A percentile compares a stretch with the other conserved stretches of the same genome.
phyloP scores from a whole-genome alignment of 2,329 filamentous ascomycete species.

The Hypoxylon rubiginosum region DNA sequence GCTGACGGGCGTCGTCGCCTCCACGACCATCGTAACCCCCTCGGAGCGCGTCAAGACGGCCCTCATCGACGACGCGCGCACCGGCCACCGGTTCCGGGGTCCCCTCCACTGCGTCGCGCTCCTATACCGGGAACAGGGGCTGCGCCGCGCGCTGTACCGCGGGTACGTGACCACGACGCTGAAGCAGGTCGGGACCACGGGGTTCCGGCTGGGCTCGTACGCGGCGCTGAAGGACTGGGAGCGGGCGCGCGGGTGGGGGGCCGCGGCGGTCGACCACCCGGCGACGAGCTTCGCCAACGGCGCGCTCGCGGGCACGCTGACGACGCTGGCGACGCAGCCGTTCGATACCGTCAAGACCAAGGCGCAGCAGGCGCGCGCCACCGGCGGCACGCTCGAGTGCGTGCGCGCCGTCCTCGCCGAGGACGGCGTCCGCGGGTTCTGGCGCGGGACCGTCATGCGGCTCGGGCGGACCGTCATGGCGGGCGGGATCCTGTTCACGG shows the following conservation, averaged over 20 bases:
- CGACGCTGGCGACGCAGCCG: constrained; percentile 67
- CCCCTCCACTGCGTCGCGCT: constrained; percentile 64
- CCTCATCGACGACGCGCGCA: constrained; percentile 69
- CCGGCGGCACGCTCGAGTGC: constrained; percentile 67
- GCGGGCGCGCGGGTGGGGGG: constrained; percentile 38
- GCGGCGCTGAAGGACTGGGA: constrained; percentile 71
- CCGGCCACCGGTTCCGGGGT: constrained; percentile 58
- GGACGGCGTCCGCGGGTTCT: constrained; percentile 70
- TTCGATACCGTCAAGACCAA: constrained; percentile 73
- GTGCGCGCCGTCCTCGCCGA: constrained; percentile 66
- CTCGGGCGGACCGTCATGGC: constrained; percentile 69
- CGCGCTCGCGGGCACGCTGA: constrained; percentile 56
- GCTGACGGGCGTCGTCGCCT: constrained; percentile 69
- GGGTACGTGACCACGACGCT: constrained; percentile 72
- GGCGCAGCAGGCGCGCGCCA: constrained; percentile 68
- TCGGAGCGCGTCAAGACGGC: constrained; percentile 75
- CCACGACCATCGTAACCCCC: constrained; percentile 70
- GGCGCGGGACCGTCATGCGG: constrained; percentile 75
- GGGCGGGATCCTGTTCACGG: constrained; percentile 52
- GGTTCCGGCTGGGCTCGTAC: constrained; percentile 73
- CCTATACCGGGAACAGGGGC: constrained; percentile 65
- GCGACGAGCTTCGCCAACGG: constrained; percentile 57
- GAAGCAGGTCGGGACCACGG: constrained; percentile 73
- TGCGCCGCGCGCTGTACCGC: constrained; percentile 66
- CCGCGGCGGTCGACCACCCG: constrained; percentile 52